Base-by-base conservation (phyloP, 2,329 filamentous ascomycete species). In the Chrysosphaeria jannelii region DNA sequence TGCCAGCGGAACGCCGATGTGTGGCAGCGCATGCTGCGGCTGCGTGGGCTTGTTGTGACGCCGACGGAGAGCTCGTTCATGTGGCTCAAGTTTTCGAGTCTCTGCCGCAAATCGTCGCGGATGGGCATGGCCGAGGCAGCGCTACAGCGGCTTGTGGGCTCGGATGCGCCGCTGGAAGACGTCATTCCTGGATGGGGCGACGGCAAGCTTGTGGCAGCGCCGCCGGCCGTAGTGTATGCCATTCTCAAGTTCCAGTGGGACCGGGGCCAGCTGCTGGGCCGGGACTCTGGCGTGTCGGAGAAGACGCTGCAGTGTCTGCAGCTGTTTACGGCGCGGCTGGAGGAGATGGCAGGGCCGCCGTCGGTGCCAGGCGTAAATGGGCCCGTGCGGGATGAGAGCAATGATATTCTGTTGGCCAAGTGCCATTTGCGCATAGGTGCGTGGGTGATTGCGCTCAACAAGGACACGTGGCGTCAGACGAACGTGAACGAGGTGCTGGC, bases 71-170 rank as follows among this genome's bases (percentile, higher is more conserved):
- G 91, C 37, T 76, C 89, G 53, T 74, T 89, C 36, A 97, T 97
- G 78, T 91, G 79, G 66, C 93, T 97, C 51, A 99, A 97, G 41
- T 97, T 91, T 41, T 75, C 85, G 36, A 97, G 93, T 36, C 61
- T 97, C 5, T 99, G 88, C 44, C 72, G 88, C 36, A 99, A 97
- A 44, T 90, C 81, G 21, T 72, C 76, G 27, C 70, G 85, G 14
- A 79, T 81, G 55, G 81, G 85, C 7, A 58, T 99, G 23, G 85
- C 85, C 1, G 85, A 97, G 46, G 88, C 90, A 46, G 88, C 79
- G 8, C 50, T 99, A 25, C 79, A 85, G 40, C 75, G 76, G 29
- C 53, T 97, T n/a, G 69, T 91, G 26, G 71, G 68, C 14, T 63
- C 55, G 22, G 63, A 76, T 9, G 53, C 58, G 11, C 51, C 57